Percentiles rank a stretch among this genome's conserved stretches.
These are phyloP conservation scores for Termitomyces bulborhizus DNA, from an alignment of 768 basidiomycete species.

Conservation along the genomic window DNA sequence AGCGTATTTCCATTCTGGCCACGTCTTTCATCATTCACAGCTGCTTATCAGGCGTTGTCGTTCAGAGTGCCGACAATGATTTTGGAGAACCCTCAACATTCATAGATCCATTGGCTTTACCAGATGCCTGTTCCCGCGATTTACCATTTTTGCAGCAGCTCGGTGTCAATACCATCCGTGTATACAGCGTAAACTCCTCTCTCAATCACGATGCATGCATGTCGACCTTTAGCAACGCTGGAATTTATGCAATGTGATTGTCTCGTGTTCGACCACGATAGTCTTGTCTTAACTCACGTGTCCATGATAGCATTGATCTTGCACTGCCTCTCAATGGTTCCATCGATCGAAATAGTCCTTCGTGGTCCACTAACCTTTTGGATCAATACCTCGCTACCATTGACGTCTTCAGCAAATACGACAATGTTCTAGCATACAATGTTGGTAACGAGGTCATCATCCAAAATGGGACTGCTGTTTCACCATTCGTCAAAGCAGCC, in stretches of 20 bases:
- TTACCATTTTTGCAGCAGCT: slow-evolving; percentile 71
- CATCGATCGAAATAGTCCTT: slow-evolving; percentile 62
- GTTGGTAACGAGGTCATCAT: slow-evolving; percentile 81
- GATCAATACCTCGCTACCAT: slow-evolving; percentile 77
- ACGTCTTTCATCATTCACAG: not conserved
- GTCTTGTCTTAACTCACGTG: not conserved
- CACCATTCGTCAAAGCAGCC: slow-evolving; percentile 85
- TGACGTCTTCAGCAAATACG: slow-evolving; percentile 74
- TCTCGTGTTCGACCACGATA: slow-evolving; percentile 4
- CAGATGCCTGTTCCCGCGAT: slow-evolving; percentile 68
- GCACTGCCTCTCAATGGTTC: slow-evolving; percentile 83
- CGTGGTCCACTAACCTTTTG: slow-evolving; percentile 79
- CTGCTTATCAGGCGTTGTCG: slow-evolving; percentile 28
- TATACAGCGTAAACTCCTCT: slow-evolving; percentile 80
- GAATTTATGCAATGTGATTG: slow-evolving; percentile 85
- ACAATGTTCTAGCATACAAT: slow-evolving; percentile 87
- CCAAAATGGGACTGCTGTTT: slow-evolving; percentile 49
- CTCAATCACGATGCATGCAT: slow-evolving; percentile 88
- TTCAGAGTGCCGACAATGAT: slow-evolving; percentile 46
- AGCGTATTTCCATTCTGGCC: not conserved
- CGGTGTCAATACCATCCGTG: slow-evolving; percentile 75
- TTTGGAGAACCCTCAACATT: slow-evolving; percentile 71
- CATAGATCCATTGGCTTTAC: slow-evolving; percentile 71
- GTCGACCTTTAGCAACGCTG: slow-evolving; percentile 64
- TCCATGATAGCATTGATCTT: slow-evolving; percentile 65